Evolutionary conservation across 2,329 filamentous ascomycete species (phyloP).

Genomic region (Tolypocladium pustulatum): DNA sequence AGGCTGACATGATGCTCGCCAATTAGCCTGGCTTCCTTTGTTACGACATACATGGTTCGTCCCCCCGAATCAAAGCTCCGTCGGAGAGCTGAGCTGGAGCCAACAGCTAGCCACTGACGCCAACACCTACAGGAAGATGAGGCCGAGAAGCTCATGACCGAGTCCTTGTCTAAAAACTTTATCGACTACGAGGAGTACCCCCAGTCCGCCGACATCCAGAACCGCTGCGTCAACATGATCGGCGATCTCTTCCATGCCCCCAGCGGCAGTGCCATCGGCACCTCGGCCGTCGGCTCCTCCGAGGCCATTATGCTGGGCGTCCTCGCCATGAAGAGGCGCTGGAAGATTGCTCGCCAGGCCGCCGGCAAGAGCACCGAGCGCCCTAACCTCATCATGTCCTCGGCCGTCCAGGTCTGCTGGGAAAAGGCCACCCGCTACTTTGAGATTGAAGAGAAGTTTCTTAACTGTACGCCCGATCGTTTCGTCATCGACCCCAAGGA

Average conservation of each 20-base stretch:
- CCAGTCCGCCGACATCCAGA: slow-evolving; percentile 75
- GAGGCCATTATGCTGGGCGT: slow-evolving; percentile 79
- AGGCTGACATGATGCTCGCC: neutral
- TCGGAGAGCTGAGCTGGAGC: neutral
- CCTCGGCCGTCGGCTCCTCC: slow-evolving; percentile 79
- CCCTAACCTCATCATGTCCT: slow-evolving; percentile 93
- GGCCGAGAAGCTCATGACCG: slow-evolving; percentile 89
- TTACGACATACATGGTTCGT: slow-evolving; percentile 85
- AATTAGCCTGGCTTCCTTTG: slow-evolving; percentile 73
- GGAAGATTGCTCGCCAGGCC: slow-evolving; percentile 77
- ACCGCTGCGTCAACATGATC: slow-evolving; percentile 87
- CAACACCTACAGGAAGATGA: slow-evolving; percentile 63
- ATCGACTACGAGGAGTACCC: slow-evolving; percentile 84
- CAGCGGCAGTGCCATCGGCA: slow-evolving; percentile 63
- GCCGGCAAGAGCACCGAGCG: slow-evolving; percentile 70
- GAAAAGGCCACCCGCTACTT: slow-evolving; percentile 87
- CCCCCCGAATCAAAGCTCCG: neutral
- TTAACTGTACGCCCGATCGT: slow-evolving; percentile 51
- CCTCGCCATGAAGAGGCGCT: slow-evolving; percentile 89
- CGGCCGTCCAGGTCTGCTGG: slow-evolving; percentile 94
- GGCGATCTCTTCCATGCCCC: slow-evolving; percentile 81
- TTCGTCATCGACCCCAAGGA: slow-evolving; percentile 54
- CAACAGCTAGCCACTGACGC: neutral
- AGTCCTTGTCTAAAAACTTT: slow-evolving; percentile 91
- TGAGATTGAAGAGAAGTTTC: slow-evolving; percentile 81